Conservation (phyloP, 495 filamentous ascomycete genomes). For the Aspergillus bertholletiae region DNA sequence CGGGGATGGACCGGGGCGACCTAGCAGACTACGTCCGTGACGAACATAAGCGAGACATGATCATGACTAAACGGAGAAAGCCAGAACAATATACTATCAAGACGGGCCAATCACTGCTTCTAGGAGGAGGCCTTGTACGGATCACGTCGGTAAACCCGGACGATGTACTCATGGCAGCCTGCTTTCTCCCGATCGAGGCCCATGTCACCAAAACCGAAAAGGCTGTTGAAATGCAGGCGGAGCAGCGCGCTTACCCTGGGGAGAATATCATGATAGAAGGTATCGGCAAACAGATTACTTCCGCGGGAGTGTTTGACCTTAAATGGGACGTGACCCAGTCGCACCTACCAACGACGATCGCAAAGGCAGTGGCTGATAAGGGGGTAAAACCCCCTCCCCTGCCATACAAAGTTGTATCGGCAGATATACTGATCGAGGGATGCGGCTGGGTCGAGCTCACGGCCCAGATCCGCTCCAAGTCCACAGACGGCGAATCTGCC, state of each 20-base stretch:
- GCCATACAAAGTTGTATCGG: constrained; percentile 73
- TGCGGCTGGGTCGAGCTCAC: constrained; percentile 91
- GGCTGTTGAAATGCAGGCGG: constrained; percentile 62
- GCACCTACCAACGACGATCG: constrained; percentile 35
- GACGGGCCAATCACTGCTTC: constrained; percentile 75
- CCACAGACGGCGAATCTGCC: constrained; percentile 19
- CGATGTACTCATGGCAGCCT: constrained; percentile 64
- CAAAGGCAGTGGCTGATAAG: constrained; percentile 32
- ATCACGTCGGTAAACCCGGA: constrained; percentile 71
- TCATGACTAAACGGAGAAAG: constrained; percentile 69
- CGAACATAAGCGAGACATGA: constrained; percentile 59
- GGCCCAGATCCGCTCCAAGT: constrained; percentile 67
- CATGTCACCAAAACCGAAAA: constrained; percentile 79
- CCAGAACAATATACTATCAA: constrained; percentile 69
- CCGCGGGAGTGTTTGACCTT: constrained; percentile 72
- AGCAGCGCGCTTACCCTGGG: constrained; percentile 50
- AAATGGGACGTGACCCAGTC: constrained; percentile 75
- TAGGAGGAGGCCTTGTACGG: constrained; percentile 81
- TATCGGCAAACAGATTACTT: constrained; percentile 48
- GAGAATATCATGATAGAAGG: constrained; percentile 56
- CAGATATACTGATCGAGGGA: constrained; percentile 87
- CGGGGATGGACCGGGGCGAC: constrained; percentile 72
- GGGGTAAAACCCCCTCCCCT: constrained; percentile 38
- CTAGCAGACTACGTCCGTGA: constrained; percentile 65
- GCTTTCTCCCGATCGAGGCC: constrained; percentile 69